A percentile compares a stretch with the other conserved stretches of the same genome.
Evolutionary conservation across 495 filamentous ascomycete species (phyloP).

Genomic region (Trichocladium uniseriatum): DNA sequence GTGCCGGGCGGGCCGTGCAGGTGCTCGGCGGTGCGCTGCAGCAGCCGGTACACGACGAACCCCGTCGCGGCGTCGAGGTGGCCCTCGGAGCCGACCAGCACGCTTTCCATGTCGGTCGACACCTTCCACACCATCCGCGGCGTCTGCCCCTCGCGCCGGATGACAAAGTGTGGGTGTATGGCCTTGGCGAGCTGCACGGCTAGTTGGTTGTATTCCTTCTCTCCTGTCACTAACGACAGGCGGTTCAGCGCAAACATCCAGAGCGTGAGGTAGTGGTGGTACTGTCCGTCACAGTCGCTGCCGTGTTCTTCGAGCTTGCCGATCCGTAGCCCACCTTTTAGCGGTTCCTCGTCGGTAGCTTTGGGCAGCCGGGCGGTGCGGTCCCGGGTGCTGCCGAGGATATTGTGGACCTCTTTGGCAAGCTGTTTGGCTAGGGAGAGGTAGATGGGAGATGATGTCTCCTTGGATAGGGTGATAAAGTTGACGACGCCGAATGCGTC

Average conservation of each 20-base stretch:
- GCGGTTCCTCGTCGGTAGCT: constrained; percentile 46
- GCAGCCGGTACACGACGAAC: constrained; percentile 46
- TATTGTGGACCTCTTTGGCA: constrained; percentile 45
- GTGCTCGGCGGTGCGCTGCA: constrained; percentile 37
- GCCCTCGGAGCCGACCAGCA: constrained; percentile 48
- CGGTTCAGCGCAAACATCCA: constrained; percentile 67
- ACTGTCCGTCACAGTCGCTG: constrained; percentile 54
- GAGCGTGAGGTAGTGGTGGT: constrained; percentile 59
- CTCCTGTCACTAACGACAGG: constrained; percentile 42
- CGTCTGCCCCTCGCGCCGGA: constrained; percentile 22
- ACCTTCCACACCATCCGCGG: constrained; percentile 58
- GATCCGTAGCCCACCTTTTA: constrained; percentile 54
- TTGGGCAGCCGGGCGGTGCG: constrained; percentile 39
- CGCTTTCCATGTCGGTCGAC: constrained; percentile 39
- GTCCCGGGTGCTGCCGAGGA: constrained; percentile 48
- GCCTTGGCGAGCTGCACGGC: constrained; percentile 50
- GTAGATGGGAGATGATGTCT: constrained; percentile 35
- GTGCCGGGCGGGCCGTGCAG: constrained; percentile 20
- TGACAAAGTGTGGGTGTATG: constrained; percentile 50
- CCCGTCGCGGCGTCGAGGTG: constrained; percentile 56
- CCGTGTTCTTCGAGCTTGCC: constrained; percentile 48
- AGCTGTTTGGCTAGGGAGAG: constrained; percentile 45
- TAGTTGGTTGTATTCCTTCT: constrained; percentile 43
- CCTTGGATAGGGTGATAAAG: constrained; percentile 50
- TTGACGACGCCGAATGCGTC: constrained; percentile 63